phyloP scores from a whole-genome alignment of 1,284 basidiomycete species.

The Melampsora larici-populina region DNA sequence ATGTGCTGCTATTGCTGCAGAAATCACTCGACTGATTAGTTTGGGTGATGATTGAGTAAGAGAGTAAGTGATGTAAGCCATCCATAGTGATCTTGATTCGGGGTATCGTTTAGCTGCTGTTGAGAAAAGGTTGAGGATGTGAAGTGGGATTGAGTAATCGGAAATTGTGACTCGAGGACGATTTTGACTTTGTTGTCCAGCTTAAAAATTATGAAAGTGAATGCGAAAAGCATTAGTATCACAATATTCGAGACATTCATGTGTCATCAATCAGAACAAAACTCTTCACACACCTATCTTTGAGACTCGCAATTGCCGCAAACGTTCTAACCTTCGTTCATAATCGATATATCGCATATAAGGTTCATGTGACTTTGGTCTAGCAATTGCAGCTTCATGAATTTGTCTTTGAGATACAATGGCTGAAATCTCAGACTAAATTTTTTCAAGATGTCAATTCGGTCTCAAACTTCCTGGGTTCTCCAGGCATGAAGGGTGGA shows the following conservation, averaged over 20 bases:
- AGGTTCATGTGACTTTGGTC: constrained; percentile 26
- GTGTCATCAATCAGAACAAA: neutral
- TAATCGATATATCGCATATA: constrained; percentile 42
- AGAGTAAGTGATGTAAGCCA: constrained; percentile 49
- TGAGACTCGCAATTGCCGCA: constrained; percentile 32
- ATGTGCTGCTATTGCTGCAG: constrained; percentile 50
- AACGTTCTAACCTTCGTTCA: constrained; percentile 36
- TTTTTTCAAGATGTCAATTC: neutral
- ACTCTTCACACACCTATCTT: constrained; percentile 8
- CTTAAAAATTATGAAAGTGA: neutral
- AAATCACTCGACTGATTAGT: constrained; percentile 49
- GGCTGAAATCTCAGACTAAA: constrained; percentile 39
- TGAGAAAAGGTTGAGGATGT: constrained; percentile 50
- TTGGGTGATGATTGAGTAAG: constrained; percentile 47
- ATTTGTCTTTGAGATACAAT: constrained; percentile 37
- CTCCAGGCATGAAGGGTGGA: neutral
- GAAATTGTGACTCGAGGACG: constrained; percentile 47
- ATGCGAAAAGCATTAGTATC: neutral
- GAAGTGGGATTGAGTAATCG: constrained; percentile 51
- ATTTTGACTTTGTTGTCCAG: neutral
- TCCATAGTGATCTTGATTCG: constrained; percentile 48
- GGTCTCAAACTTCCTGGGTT: neutral
- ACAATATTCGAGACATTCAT: neutral
- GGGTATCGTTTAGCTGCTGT: constrained; percentile 50
- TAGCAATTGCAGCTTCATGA: constrained; percentile 35